These are phyloP conservation scores for Pseudocercospora cruenta DNA, from an alignment of 2,329 filamentous ascomycete genomes.

Conservation along the genomic window DNA sequence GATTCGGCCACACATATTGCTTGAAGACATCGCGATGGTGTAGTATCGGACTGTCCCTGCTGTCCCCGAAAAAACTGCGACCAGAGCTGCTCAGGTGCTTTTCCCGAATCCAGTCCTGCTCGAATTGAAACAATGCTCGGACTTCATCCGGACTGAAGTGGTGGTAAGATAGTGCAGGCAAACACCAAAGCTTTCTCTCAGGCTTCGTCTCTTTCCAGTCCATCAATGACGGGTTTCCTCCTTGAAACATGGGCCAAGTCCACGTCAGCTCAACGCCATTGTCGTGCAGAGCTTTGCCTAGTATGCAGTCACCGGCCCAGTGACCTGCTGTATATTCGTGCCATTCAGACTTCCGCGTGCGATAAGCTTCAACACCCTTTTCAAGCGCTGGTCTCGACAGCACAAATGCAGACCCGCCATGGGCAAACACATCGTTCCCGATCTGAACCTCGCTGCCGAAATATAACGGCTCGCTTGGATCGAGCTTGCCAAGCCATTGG, in stretches of 20 bases:
- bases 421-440: conserved; percentile 44
- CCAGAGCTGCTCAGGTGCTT: background rate
- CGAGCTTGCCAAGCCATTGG: conserved; percentile 56
- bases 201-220: conserved; percentile 40
- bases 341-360: conserved; percentile 45
- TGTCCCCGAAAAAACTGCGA: conserved; percentile 14
- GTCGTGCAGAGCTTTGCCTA: conserved; percentile 52
- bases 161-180: conserved; percentile 44
- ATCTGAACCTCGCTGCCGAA: conserved; percentile 59
- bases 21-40: conserved; percentile 38
- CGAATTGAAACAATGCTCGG: conserved; percentile 34
- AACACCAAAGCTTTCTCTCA: conserved; percentile 46
- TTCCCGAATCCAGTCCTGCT: conserved; percentile 33
- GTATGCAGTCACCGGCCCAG: conserved; percentile 58
- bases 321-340: conserved; percentile 50
- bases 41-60: conserved; percentile 24
- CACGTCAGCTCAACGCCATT: conserved; percentile 49
- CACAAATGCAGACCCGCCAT: conserved; percentile 49
- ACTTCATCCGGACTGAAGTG: conserved; percentile 36
- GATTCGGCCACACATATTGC: conserved; percentile 31
- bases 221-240: conserved; percentile 44
- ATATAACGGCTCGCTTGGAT: conserved; percentile 54
- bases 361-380: conserved; percentile 42
- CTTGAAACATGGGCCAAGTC: conserved; percentile 49
- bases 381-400: conserved; percentile 46